phyloP scores from a whole-genome alignment of 805 yeast genomes.

The Maudiozyma turicensis region DNA sequence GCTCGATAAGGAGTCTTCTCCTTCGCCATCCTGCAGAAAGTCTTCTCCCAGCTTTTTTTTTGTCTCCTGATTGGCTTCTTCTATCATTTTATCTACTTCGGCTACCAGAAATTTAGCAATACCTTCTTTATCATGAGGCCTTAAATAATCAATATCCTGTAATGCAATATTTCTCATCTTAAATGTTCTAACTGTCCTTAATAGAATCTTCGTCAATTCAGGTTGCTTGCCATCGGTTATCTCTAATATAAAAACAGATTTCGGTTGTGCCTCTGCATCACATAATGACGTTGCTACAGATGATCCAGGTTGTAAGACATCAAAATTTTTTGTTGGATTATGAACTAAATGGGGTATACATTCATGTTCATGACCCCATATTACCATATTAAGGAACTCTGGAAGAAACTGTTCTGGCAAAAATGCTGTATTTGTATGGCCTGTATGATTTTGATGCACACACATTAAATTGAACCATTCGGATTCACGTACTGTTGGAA shows the following conservation, averaged over 20 bases:
- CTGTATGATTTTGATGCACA: constrained; percentile 85
- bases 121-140: constrained; percentile 53
- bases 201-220: constrained; percentile 33
- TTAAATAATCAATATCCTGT: constrained; percentile 40
- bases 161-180: constrained; percentile 58
- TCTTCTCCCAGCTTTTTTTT: constrained; percentile 21
- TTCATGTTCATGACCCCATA: constrained; percentile 99
- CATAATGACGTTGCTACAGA: constrained; percentile 85
- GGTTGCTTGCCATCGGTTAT: constrained; percentile 52
- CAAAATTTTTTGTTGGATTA: constrained; percentile 50
- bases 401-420: constrained; percentile 84
- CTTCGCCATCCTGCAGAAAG: constrained; percentile 7
- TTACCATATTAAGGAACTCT: constrained; percentile 63
- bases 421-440: constrained; percentile 70
- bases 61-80: constrained; percentile 46
- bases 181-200: constrained; percentile 71
- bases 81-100: constrained; percentile 60
- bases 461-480: constrained; percentile 80
- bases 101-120: constrained; percentile 50
- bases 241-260: constrained; percentile 63
- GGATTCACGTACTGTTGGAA: constrained; percentile 49
- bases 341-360: constrained; percentile 62
- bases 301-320: constrained; percentile 85
- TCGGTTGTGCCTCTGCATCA: constrained; percentile 72
- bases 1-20: constrained; percentile 22